Evolutionary conservation across 768 basidiomycete genomes (phyloP).

Genomic region (Naganishia randhawae): DNA sequence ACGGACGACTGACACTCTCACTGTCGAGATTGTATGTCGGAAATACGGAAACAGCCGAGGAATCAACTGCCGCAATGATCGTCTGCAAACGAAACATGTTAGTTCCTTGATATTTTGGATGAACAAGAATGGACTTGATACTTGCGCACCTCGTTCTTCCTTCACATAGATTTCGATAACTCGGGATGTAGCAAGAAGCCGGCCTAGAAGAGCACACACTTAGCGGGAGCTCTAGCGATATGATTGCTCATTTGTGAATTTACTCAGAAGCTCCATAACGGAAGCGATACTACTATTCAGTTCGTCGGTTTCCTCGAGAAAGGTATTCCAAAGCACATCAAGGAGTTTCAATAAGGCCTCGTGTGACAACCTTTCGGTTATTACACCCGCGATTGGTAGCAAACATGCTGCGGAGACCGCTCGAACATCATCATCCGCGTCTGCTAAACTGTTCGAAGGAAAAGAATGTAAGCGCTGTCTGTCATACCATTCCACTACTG

Average conservation of each 20-base stretch:
- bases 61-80: conserved; percentile 74
- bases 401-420: conserved; percentile 90
- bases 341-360: conserved; percentile 70
- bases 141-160: conserved; percentile 55
- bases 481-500: background rate
- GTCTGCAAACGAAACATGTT: conserved; percentile 53
- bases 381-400: conserved; percentile 74
- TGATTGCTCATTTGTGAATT: conserved; percentile 26
- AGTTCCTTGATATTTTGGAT: background rate
- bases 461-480: conserved; percentile 12
- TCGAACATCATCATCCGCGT: conserved; percentile 92
- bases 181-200: conserved; percentile 70
- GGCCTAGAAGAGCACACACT: conserved; percentile 56
- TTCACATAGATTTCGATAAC: conserved; percentile 68
- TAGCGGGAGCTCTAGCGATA: background rate
- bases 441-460: conserved; percentile 76
- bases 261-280: conserved; percentile 96
- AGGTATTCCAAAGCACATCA: conserved; percentile 81
- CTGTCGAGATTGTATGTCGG: conserved; percentile 89
- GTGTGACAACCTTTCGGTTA: conserved; percentile 67
- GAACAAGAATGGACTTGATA: conserved; percentile 32
- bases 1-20: conserved; percentile 86
- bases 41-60: conserved; percentile 92
- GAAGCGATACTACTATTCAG: conserved; percentile 91
- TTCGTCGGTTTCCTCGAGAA: conserved; percentile 92